Base-by-base conservation (phyloP, 192 early-diverging fungal species). In the Phlyctochytrium bullatum region DNA sequence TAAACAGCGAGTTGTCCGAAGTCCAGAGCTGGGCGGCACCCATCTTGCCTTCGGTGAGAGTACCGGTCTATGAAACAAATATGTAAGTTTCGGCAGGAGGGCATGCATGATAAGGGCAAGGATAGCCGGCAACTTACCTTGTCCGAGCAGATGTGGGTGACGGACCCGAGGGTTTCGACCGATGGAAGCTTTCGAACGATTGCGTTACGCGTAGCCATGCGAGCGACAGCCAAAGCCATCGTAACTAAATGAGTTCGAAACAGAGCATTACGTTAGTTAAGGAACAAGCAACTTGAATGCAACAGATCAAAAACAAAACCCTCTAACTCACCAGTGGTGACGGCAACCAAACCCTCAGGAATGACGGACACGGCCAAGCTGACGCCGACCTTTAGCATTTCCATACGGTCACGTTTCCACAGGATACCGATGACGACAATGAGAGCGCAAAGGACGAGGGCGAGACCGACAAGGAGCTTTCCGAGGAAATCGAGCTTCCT, bases 41-140 rank as follows among this genome's bases (percentile, higher is more conserved):
- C 96, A 98, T 98, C 68, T 96, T 95, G 54, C 95, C 95, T 79
- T 97, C 93, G 3, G 96, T 98, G n/a, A 98, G 75, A 0, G 96
- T 98, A 20, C 96, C 96, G 3, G 85, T 86, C 70, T 76, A 52
- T 3, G 28, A 47, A 57, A 62, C 75, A 75, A 34, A 33, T 33
- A 2, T 28, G 17, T 66, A 0, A 50, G 17, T n/a, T 40, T 6
- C 0, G 14, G 25, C 20, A 58, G 53, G 12, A 53, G 34, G 23
- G 27, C 0, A 69, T 57, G 6, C 61, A 6, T 50, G n/a, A n/a
- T n/a, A n/a, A n/a, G n/a, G n/a, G n/a, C n/a, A n/a, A n/a, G n/a
- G n/a, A n/a, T n/a, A n/a, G n/a, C n/a, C n/a, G n/a, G n/a, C 2
- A 50, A 32, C 4, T 66, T 40, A 77, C 76, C 84, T 98, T 98